Evolutionary conservation across 208 protist genomes (phyloP).

Genomic region (Acanthamoeba castellanii): DNA sequence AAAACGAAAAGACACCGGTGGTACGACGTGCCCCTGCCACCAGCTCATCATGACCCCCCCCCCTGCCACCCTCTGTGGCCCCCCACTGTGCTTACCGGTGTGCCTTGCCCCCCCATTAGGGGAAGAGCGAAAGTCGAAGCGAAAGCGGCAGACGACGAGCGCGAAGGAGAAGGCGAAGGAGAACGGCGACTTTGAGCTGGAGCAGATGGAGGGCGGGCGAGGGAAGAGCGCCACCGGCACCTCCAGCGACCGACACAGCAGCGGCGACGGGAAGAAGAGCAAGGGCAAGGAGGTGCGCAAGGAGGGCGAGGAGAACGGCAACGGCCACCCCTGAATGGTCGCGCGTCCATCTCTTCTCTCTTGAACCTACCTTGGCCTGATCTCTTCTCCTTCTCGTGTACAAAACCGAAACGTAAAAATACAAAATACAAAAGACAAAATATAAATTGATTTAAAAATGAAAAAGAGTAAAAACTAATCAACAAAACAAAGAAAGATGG

Average conservation of each 20-base stretch:
- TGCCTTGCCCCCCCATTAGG: too few species aligned
- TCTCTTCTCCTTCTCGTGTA: not conserved
- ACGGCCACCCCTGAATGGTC: not conserved
- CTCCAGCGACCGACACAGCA: not conserved
- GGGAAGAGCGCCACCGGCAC: not conserved
- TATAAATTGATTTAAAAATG: not conserved
- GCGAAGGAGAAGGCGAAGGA: not conserved
- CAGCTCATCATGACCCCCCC: too few species aligned
- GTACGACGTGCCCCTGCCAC: not conserved
- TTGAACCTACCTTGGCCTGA: too few species aligned
- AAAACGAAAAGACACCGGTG: conserved; percentile 1
- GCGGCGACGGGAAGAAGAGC: not conserved
- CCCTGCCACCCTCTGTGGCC: too few species aligned
- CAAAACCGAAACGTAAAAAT: not conserved
- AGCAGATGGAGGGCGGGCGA: not conserved
- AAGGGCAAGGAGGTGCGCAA: conserved; percentile 13
- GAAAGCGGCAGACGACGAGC: not conserved
- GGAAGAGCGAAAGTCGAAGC: not conserved
- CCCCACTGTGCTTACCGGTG: too few species aligned
- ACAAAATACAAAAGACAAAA: not conserved
- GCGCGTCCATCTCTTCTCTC: too few species aligned
- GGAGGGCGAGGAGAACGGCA: not conserved
- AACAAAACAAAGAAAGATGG: conserved; percentile 7
- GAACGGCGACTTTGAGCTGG: conserved; percentile 16
- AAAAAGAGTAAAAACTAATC: too few species aligned